These are phyloP conservation scores for Ustilago loliicola DNA, from an alignment of 1,284 basidiomycete species.

Conservation along the genomic window DNA sequence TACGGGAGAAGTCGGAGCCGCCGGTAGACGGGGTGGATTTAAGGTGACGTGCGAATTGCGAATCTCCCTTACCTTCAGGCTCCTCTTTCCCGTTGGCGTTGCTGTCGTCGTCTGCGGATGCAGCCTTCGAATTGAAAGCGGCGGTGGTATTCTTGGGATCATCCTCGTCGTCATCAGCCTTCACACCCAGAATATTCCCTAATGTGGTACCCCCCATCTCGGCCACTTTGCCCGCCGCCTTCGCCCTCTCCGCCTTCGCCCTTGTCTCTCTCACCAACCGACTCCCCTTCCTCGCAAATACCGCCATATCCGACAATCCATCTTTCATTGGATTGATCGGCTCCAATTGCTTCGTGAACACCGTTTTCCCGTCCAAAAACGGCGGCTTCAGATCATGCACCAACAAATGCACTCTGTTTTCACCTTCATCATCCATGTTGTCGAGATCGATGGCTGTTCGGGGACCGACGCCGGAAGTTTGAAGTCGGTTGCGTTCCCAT, in stretches of 20 bases:
- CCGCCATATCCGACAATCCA: slow-evolving; percentile 90
- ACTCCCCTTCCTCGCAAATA: slow-evolving; percentile 96
- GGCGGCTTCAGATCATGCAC: slow-evolving; percentile 97
- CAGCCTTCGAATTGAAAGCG: slow-evolving; percentile 7
- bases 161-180: slow-evolving; percentile 82
- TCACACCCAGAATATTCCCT: slow-evolving; percentile 97
- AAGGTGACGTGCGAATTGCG: slow-evolving; percentile 93
- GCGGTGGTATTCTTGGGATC: slow-evolving; percentile 13
- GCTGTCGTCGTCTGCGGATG: neutral
- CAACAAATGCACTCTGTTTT: slow-evolving; percentile 95
- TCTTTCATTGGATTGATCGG: slow-evolving; percentile 97
- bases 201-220: slow-evolving; percentile 90
- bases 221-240: slow-evolving; percentile 88
- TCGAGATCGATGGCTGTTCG: slow-evolving; percentile 82
- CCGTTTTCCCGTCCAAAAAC: slow-evolving; percentile 94
- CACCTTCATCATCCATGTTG: slow-evolving; percentile 85
- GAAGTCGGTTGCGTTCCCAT: slow-evolving; percentile 98
- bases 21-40: slow-evolving; percentile 74
- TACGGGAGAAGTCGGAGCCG: slow-evolving; percentile 85
- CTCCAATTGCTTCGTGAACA: slow-evolving; percentile 96
- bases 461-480: slow-evolving; percentile 92
- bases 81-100: slow-evolving; percentile 66
- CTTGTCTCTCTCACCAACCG: slow-evolving; percentile 92
- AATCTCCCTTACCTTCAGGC: slow-evolving; percentile 89
- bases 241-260: slow-evolving; percentile 87